These are phyloP conservation scores for Phytopythium cucurbitacearum DNA, from an alignment of 352 stramenopile genomes.

Conservation along the genomic window DNA sequence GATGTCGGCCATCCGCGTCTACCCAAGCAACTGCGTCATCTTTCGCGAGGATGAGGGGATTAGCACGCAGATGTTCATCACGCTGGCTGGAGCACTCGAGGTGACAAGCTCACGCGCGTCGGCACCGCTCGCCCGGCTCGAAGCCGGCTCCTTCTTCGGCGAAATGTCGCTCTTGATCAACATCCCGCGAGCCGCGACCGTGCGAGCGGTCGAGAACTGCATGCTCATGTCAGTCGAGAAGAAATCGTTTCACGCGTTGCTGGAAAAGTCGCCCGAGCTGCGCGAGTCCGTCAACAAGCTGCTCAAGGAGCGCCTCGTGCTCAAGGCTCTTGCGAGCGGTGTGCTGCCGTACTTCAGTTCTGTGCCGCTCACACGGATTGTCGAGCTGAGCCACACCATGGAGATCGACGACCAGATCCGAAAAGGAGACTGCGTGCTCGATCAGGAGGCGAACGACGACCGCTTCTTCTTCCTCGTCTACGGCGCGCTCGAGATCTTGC, in stretches of 20 bases:
- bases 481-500: conserved; percentile 60
- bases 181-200: conserved; percentile 66
- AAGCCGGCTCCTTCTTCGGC: conserved; percentile 71
- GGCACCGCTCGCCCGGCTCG: conserved; percentile 48
- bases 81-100: conserved; percentile 52
- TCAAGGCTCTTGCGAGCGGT: conserved; percentile 70
- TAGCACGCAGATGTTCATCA: conserved; percentile 80
- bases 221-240: conserved; percentile 83
- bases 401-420: conserved; percentile 61
- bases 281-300: conserved; percentile 46
- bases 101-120: conserved; percentile 51
- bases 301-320: conserved; percentile 61
- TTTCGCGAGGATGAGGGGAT: conserved; percentile 76
- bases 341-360: conserved; percentile 65
- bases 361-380: conserved; percentile 44
- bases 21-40: conserved; percentile 59
- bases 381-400: conserved; percentile 55
- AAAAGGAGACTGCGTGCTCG: conserved; percentile 51
- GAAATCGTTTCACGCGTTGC: conserved; percentile 56
- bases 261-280: conserved; percentile 54
- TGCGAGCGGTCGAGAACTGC: conserved; percentile 61
- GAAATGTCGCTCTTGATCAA: conserved; percentile 82
- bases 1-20: conserved; percentile 73
- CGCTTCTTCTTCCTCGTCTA: conserved; percentile 68
- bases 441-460: conserved; percentile 30